Base-by-base conservation (phyloP, 352 stramenopile genomes). In the Phytophthora constricta region DNA sequence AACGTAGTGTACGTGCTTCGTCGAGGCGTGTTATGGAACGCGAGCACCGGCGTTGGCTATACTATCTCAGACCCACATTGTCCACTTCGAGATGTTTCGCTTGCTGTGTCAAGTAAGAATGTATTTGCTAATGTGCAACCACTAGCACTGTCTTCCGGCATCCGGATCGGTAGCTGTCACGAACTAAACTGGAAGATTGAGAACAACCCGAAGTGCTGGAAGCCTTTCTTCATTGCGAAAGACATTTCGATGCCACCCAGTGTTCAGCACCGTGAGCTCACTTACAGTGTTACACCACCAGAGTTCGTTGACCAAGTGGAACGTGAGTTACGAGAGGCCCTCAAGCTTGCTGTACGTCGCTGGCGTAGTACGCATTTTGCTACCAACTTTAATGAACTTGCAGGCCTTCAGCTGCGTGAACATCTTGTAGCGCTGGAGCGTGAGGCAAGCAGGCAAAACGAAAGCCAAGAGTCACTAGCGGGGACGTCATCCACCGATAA, bases 71-170 rank as follows among this genome's bases (percentile, higher is more conserved):
- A 97, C 62, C 76, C 86, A 8, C 76, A 83, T n/a, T 97, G 87
- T 43, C 92, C 95, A 19, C 72, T 98, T 48, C 68, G 86, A 7
- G 84, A 97, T 47, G 80, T 98, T 7, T 88, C 80, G 20, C 82
- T 95, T 45, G 79, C 97, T n/a, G 81, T 96, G 0, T 96, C 83
- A n/a, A 84, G 67, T 42, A 78, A 92, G 47, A 98, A 98, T 55
- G 69, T 98, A 7, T 98, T 89, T 51, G 93, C 88, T 25, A 98
- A 98, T 59, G 54, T 97, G 3, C 84, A 98, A 42, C 71, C 72
- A 22, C 45, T 79, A 0, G 69, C 22, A 11, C 33, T 58, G 4
- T 22, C 57, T 2, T 57, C 39, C 22, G 45, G 31, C 25, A 27
- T 16, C 26, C 16, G n/a, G 11, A 28, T 31, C n/a, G 66, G 69